Evolutionary conservation across 2,329 filamentous ascomycete genomes (phyloP), one percentile per base, ranked within the genome.

Genomic region (Pyricularia grisea): DNA sequence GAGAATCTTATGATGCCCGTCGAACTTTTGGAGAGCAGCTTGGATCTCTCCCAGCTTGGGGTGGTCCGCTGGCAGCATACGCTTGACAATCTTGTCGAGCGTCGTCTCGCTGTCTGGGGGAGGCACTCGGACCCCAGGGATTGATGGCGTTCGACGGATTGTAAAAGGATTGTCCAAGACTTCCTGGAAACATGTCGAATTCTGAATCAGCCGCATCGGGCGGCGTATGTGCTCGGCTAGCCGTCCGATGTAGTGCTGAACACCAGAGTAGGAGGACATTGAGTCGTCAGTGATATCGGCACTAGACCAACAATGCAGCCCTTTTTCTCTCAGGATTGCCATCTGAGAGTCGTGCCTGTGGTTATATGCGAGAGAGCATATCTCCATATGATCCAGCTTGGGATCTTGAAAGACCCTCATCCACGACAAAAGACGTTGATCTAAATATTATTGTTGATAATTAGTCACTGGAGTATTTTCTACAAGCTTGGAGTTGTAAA

Each of bases 181-280:
- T 2, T 17, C 7, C 36, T 30, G n/a, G 33, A 67, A 20, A 36
- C 25, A 55, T 3, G 1, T 4, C 2, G 42, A n/a, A 10, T 33
- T 7, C 7, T 75, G 71, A 1, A 84, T 66, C 0, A 86, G 75
- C 10, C 78, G 71, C 4, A 76, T 75, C 0, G 78, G 74, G 1
- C 79, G 78, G 11, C 81, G 77, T 2, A 81, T 73, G 67, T 81
- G 80, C 27, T 81, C 74, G n/a, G 79, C 79, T 1, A 86, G 72
- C 0, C 83, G 77, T 2, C 83, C 82, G 9, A 86, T 73, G 42
- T 77, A 76, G 71, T 85, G 84, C 4, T 75, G 74, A 5, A 79
- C 74, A 3, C 66, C 60, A 4, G 71, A 69, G 69, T 81, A 81
- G 0, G 31, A 66, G 12, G 58, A 61, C 5, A 4, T 5, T 27